A percentile compares a stretch with the other conserved stretches of the same genome.
phyloP scores from a whole-genome alignment of 1,284 basidiomycete genomes.

The Grifola frondosa region DNA sequence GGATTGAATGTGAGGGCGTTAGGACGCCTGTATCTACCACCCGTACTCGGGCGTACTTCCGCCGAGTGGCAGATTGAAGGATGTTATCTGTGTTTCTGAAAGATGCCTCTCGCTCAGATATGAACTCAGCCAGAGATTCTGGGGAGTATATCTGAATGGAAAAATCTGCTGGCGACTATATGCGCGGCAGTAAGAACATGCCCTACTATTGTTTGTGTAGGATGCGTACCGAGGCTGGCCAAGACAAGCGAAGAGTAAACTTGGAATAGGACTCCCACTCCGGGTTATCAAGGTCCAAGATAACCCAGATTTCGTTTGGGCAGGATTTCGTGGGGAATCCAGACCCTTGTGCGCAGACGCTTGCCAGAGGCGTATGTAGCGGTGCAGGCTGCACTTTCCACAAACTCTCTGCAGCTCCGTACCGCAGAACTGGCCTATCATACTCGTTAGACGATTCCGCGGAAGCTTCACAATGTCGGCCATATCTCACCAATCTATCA shows the following conservation, averaged over 20 bases:
- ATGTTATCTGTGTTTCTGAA: neutral
- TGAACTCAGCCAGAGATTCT: slow-evolving; percentile 3
- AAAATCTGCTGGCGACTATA: slow-evolving; percentile 32
- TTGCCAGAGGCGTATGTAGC: slow-evolving; percentile 34
- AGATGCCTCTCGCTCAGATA: slow-evolving; percentile 3
- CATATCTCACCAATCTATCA: slow-evolving; percentile 39
- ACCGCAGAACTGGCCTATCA: slow-evolving; percentile 33
- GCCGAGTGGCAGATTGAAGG: slow-evolving; percentile 32
- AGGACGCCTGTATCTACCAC: slow-evolving; percentile 50
- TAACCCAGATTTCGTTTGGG: slow-evolving; percentile 55
- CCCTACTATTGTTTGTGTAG: neutral
- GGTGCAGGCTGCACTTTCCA: slow-evolving; percentile 46
- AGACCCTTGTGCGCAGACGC: slow-evolving; percentile 19
- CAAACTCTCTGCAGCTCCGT: slow-evolving; percentile 28
- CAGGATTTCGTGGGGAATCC: slow-evolving; percentile 29
- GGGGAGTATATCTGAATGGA: slow-evolving; percentile 19
- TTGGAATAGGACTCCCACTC: slow-evolving; percentile 46
- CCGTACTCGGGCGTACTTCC: slow-evolving; percentile 55
- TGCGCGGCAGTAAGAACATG: slow-evolving; percentile 1
- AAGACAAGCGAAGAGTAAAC: slow-evolving; percentile 64
- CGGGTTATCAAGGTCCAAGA: slow-evolving; percentile 48
- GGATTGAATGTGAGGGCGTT: slow-evolving; percentile 31
- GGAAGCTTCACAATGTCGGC: too few relatives aligned
- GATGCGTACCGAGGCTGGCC: slow-evolving; percentile 62
- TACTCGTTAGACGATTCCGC: neutral